Base-by-base conservation (phyloP, 2,329 filamentous ascomycete species). In the Nemania sp. region DNA sequence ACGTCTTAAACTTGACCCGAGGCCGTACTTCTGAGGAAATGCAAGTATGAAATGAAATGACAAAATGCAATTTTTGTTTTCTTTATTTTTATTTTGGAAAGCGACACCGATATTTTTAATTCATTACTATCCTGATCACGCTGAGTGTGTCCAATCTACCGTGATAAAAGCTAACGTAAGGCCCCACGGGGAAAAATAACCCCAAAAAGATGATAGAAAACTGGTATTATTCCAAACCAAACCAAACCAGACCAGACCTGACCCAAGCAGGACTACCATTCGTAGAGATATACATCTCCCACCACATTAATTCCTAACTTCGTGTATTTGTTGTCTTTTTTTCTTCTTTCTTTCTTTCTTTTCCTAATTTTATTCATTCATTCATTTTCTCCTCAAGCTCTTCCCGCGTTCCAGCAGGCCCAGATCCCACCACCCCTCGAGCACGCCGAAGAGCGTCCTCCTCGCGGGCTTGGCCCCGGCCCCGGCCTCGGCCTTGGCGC, bases 351-450 rank as follows among this genome's bases (percentile, higher is more conserved):
- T n/a, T n/a, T n/a, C n/a, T n/a, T n/a, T n/a, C n/a, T n/a, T n/a
- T n/a, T n/a, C n/a, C n/a, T n/a, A n/a, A n/a, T n/a, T n/a, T n/a
- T n/a, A n/a, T 39, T 11, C 35, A 39, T 39, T 39, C 11, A 39
- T 40, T 45, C 54, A 59, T 60, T 62, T 65, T 35, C 60, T 42
- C 49, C 65, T 68, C 34, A 71, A 49, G 60, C 80, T 75, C 71
- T 74, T 80, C 25, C 81, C 65, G 17, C 72, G 66, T 35, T 75
- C 80, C 55, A 83, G 64, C 56, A 84, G 68, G 3, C 77, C 79
- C 56, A 84, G 71, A 70, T 84, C 81, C 81, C 82, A 84, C 81
- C 81, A 84, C 5, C 81, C 82, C 43, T 83, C 81, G 29, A 84
- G 74, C 18, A 77, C 72, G 40, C 79, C 74, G 62, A 82, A 72